Conservation (phyloP, 495 filamentous ascomycete genomes). For the Trichoderma asperelloides region DNA sequence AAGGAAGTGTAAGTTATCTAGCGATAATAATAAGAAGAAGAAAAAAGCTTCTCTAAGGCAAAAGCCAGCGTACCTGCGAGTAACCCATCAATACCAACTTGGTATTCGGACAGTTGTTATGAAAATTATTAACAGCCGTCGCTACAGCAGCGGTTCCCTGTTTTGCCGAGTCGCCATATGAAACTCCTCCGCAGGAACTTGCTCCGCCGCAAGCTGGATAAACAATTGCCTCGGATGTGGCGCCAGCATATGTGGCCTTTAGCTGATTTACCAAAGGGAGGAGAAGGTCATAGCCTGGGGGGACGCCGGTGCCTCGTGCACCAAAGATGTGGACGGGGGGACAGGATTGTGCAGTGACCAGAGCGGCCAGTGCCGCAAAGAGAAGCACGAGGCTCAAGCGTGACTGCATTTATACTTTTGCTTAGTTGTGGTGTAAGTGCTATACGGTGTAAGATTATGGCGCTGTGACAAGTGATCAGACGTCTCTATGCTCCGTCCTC, state of each 20-base stretch:
- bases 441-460: neutral
- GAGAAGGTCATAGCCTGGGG: conserved; percentile 45
- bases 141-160: conserved; percentile 47
- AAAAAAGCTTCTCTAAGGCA: neutral
- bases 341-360: conserved; percentile 28
- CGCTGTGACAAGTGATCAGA: neutral
- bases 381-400: neutral
- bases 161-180: conserved; percentile 43
- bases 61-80: conserved; percentile 36
- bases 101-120: conserved; percentile 45
- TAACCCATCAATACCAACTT: conserved; percentile 55
- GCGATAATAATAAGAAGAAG: neutral
- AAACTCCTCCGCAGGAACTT: conserved; percentile 35
- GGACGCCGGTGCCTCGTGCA: conserved; percentile 53
- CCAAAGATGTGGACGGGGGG: conserved; percentile 51
- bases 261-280: conserved; percentile 45
- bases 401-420: neutral
- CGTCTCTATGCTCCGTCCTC: neutral
- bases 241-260: conserved; percentile 38
- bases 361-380: neutral
- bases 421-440: neutral
- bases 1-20: neutral
- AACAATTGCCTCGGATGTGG: conserved; percentile 47
- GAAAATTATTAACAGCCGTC: conserved; percentile 45
- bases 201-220: conserved; percentile 54